phyloP scores from a whole-genome alignment of 495 filamentous ascomycete species.

The Neurospora sp. region DNA sequence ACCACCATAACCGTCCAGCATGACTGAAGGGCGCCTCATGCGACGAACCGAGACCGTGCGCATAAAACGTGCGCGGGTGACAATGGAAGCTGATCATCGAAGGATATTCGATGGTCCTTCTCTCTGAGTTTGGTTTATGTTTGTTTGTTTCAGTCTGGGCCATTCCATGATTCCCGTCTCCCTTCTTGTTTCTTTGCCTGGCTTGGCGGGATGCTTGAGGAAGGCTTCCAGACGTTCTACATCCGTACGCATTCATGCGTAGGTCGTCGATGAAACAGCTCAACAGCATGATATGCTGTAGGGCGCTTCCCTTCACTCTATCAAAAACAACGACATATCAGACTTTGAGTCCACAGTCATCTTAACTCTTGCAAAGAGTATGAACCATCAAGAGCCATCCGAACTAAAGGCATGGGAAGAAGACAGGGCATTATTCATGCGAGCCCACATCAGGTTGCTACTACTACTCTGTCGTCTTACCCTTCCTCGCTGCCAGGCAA shows the following conservation, averaged over 20 bases:
- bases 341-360: too few species aligned
- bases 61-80: not conserved
- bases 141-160: not conserved
- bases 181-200: not conserved
- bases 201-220: slow-evolving; percentile 10
- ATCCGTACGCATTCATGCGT: too few species aligned
- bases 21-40: not conserved
- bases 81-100: not conserved
- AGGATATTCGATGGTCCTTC: not conserved
- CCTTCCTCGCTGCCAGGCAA: not conserved
- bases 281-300: too few species aligned
- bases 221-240: slow-evolving; percentile 10
- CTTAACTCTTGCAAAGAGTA: not conserved
- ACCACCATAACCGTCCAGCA: not conserved
- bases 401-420: not conserved
- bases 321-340: too few species aligned
- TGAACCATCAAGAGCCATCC: not conserved
- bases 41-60: not conserved
- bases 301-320: too few species aligned
- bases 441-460: not conserved
- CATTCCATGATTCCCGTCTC: not conserved
- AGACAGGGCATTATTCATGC: not conserved
- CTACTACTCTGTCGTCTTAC: not conserved
- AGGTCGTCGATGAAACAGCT: too few species aligned
- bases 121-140: not conserved